phyloP scores from a whole-genome alignment of 768 basidiomycete species.

The Cubamyces sp. region DNA sequence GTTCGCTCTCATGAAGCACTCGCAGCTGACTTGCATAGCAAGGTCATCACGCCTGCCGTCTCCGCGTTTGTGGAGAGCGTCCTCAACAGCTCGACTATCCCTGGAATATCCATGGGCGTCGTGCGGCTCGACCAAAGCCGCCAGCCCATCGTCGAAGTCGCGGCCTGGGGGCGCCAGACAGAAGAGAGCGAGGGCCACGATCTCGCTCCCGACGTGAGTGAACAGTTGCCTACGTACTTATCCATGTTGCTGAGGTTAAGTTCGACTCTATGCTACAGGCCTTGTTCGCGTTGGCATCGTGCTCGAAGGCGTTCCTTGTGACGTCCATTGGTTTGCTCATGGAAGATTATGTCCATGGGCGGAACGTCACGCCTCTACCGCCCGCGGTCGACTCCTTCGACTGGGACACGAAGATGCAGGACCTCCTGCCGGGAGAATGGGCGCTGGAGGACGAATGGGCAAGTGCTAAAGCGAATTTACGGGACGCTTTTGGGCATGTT shows the following conservation, averaged over 20 bases:
- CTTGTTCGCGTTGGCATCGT: constrained; percentile 35
- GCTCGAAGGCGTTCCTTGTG: constrained; percentile 38
- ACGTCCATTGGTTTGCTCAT: constrained; percentile 36
- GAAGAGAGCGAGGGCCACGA: constrained; percentile 22
- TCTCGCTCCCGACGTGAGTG: constrained; percentile 27
- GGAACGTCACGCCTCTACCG: constrained; percentile 32
- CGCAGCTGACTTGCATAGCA: no score
- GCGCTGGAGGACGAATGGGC: constrained; percentile 44
- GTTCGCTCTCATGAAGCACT: no score
- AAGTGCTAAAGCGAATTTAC: constrained; percentile 37
- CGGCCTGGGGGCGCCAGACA: constrained; percentile 21
- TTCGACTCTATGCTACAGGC: constrained; percentile 27
- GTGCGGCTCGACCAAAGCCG: constrained; percentile 9
- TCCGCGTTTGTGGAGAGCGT: constrained; percentile 16
- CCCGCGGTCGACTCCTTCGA: constrained; percentile 19
- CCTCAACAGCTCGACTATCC: constrained; percentile 6
- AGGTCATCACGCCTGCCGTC: constrained; percentile 12
- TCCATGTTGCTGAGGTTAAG: not conserved
- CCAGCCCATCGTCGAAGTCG: constrained; percentile 8
- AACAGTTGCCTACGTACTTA: constrained; percentile 20
- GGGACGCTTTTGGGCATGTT: constrained; percentile 45
- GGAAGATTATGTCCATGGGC: constrained; percentile 36
- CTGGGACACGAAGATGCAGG: constrained; percentile 36
- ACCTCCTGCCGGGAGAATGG: constrained; percentile 46
- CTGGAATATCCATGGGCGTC: constrained; percentile 22